Evolutionary conservation across 345 rosid genomes (phyloP).

Genomic region (Eutrema yunnanense): DNA sequence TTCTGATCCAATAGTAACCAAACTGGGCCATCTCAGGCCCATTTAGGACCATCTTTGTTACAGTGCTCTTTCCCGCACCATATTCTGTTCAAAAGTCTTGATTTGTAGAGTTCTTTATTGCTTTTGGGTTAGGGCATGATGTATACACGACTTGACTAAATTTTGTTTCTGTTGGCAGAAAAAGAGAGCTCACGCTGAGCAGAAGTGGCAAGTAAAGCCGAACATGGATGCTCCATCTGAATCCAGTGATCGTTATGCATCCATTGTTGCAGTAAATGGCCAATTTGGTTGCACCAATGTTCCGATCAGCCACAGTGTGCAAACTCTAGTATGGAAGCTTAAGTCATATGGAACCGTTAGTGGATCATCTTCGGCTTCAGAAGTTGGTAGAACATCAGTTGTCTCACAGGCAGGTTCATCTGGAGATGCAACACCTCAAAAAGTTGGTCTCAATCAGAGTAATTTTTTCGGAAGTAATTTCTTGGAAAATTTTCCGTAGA

Average conservation of each 20-base stretch:
- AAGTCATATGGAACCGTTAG: constrained; percentile 51
- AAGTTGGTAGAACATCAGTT: constrained; percentile 19
- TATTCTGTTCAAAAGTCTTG: background rate
- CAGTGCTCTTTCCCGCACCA: background rate
- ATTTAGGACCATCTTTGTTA: background rate
- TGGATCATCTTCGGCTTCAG: constrained; percentile 29
- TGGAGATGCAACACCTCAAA: constrained; percentile 19
- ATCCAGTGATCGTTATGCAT: constrained; percentile 11
- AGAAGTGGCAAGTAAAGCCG: constrained; percentile 33
- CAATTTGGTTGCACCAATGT: constrained; percentile 36
- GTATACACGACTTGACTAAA: background rate
- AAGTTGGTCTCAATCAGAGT: constrained; percentile 35
- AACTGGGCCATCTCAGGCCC: background rate
- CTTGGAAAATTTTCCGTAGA: constrained; percentile 63
- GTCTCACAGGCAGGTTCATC: constrained; percentile 12
- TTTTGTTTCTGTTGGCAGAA: constrained; percentile 31
- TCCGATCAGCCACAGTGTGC: constrained; percentile 23
- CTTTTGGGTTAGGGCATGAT: background rate
- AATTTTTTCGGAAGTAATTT: constrained; percentile 38
- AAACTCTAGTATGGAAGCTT: constrained; percentile 42
- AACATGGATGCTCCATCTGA: constrained; percentile 20
- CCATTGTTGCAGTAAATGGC: constrained; percentile 2
- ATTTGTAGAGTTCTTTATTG: background rate
- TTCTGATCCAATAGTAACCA: background rate
- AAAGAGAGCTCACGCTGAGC: constrained; percentile 23